Conservation (phyloP, 441 rosid genomes). For the Sinapis alba region DNA sequence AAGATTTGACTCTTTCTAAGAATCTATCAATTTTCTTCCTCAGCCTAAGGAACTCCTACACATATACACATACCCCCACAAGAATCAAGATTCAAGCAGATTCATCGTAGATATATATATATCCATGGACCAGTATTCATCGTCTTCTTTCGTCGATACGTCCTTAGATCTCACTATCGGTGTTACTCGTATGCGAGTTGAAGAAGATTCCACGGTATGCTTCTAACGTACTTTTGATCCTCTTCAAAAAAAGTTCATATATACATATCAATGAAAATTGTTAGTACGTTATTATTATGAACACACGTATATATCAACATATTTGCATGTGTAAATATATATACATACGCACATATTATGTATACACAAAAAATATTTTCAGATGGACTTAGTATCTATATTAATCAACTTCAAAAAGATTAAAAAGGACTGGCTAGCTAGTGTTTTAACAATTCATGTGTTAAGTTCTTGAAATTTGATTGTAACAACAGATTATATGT, state of each 20-base stretch:
- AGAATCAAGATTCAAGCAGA: slow-evolving; percentile 24
- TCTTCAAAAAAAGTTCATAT: neutral
- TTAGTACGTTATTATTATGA: neutral
- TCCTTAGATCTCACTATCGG: slow-evolving; percentile 78
- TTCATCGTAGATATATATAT: neutral
- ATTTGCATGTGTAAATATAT: neutral
- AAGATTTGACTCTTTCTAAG: slow-evolving; percentile 18
- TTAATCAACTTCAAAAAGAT: neutral
- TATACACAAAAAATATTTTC: neutral
- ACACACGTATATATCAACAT: neutral
- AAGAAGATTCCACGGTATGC: slow-evolving; percentile 46
- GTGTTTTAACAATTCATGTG: neutral
- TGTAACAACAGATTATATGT: neutral
- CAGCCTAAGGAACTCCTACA: slow-evolving; percentile 6
- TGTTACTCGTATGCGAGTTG: slow-evolving; percentile 45
- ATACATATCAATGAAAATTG: neutral
- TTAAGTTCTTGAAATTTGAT: slow-evolving; percentile 3
- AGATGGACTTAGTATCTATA: neutral
- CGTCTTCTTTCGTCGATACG: slow-evolving; percentile 53
- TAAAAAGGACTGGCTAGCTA: neutral
- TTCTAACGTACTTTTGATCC: neutral
- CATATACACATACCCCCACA: neutral
- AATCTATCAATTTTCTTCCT: slow-evolving; percentile 32
- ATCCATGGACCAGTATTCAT: slow-evolving; percentile 37
- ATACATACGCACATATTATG: neutral